phyloP scores from a whole-genome alignment of 2,329 filamentous ascomycete genomes.

The Exophiala aquamarina region DNA sequence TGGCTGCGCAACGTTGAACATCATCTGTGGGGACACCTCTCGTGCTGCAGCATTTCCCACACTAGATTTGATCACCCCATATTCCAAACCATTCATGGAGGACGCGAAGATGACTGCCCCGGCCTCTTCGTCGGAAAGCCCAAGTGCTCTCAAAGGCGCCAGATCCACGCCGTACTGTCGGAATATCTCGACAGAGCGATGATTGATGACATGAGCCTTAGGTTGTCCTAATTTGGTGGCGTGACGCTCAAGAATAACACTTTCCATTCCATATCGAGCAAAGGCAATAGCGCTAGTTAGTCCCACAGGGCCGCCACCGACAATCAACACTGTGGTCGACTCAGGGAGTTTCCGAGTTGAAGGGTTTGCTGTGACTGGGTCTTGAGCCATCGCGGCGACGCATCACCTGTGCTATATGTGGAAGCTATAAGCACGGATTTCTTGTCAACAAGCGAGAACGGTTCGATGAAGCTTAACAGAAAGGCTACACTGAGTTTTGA shows the following conservation, averaged over 20 bases:
- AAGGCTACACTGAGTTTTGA: too few species aligned
- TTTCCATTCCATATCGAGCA: slow-evolving; percentile 13
- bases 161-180: slow-evolving; percentile 29
- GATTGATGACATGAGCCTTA: slow-evolving; percentile 32
- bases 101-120: slow-evolving; percentile 1
- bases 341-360: too few species aligned
- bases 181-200: slow-evolving; percentile 30
- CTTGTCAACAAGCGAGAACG: too few species aligned
- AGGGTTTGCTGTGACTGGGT: too few species aligned
- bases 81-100: slow-evolving; percentile 10
- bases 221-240: slow-evolving; percentile 28
- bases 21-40: slow-evolving; percentile 5
- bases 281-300: slow-evolving; percentile 36
- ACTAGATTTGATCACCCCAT: background rate
- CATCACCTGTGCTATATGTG: too few species aligned
- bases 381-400: too few species aligned
- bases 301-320: slow-evolving; percentile 48
- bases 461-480: too few species aligned
- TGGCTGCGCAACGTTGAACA: slow-evolving; percentile 12
- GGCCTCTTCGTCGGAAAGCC: slow-evolving; percentile 2
- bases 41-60: slow-evolving; percentile 10
- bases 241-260: slow-evolving; percentile 27
- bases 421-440: too few species aligned
- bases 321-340: slow-evolving; percentile 30
- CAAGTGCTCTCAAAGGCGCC: background rate